Evolutionary conservation across 2,329 filamentous ascomycete species (phyloP).

Genomic region (Ophiocordyceps sinensis): DNA sequence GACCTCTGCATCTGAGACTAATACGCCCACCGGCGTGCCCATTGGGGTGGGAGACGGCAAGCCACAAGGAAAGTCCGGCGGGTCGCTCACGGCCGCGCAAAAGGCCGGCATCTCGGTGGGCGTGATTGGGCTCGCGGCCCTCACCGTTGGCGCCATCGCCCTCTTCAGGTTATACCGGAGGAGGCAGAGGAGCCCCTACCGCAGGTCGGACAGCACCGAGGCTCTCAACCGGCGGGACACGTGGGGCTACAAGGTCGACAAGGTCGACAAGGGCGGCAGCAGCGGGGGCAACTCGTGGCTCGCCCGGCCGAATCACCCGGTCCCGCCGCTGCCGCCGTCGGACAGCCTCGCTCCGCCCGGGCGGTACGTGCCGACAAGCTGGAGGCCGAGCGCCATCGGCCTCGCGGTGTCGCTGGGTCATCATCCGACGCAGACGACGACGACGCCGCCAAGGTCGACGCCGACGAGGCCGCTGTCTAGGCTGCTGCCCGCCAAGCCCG

Average conservation of each 20-base stretch:
- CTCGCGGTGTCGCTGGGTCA: slow-evolving; percentile 25
- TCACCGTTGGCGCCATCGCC: slow-evolving; percentile 34
- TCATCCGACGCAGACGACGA: slow-evolving; percentile 6
- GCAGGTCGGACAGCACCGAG: neutral
- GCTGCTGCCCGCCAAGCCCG: slow-evolving; percentile 31
- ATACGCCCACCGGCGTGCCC: slow-evolving; percentile 2
- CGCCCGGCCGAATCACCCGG: slow-evolving; percentile 8
- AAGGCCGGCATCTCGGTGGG: slow-evolving; percentile 46
- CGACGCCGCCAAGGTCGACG: slow-evolving; percentile 18
- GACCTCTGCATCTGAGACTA: neutral
- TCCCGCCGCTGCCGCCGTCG: slow-evolving; percentile 4
- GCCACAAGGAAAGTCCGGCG: neutral
- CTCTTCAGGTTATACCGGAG: slow-evolving; percentile 26
- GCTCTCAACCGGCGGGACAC: slow-evolving; percentile 15
- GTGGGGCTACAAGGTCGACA: slow-evolving; percentile 18
- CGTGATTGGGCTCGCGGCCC: slow-evolving; percentile 29
- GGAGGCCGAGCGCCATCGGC: slow-evolving; percentile 18
- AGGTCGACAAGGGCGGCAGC: slow-evolving; percentile 10
- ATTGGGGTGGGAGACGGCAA: slow-evolving; percentile 1
- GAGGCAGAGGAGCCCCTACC: slow-evolving; percentile 13
- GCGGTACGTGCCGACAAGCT: neutral
- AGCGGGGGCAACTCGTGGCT: slow-evolving; percentile 13
- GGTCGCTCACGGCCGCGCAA: slow-evolving; percentile 23
- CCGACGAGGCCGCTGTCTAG: slow-evolving; percentile 22
- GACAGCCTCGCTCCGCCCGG: neutral